Evolutionary conservation across 106 monocot species (phyloP).

Genomic region (Cymbidium sinense): DNA sequence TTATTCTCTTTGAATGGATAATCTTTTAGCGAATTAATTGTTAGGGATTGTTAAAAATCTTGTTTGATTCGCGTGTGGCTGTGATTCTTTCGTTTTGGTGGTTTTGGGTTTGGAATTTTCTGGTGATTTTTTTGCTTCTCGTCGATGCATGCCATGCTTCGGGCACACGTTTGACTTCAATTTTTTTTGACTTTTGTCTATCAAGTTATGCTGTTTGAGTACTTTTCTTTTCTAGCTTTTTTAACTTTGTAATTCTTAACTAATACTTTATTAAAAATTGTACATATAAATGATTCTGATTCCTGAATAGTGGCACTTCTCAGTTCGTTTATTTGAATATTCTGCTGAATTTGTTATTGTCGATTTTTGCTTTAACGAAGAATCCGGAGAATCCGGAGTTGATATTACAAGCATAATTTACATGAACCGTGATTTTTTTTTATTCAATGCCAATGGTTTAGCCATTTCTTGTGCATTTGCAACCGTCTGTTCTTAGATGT

Average conservation of each 20-base stretch:
- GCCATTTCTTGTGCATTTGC: background rate
- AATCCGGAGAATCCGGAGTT: background rate
- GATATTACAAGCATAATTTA: background rate
- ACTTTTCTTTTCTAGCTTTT: no score
- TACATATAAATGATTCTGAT: background rate
- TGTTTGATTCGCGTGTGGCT: background rate
- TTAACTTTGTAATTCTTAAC: background rate
- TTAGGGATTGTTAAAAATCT: background rate
- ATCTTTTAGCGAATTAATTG: background rate
- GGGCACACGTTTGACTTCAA: background rate
- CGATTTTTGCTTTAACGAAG: background rate
- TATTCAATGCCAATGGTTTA: background rate
- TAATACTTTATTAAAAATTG: background rate
- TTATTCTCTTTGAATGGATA: background rate
- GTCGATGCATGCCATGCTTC: background rate
- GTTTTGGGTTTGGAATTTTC: background rate
- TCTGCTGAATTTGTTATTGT: background rate
- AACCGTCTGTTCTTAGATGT: background rate
- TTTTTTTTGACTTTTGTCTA: background rate
- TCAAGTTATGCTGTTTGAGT: background rate
- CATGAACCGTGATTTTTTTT: background rate
- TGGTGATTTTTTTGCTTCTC: background rate
- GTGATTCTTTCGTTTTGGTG: conserved; percentile 2
- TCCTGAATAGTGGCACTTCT: background rate
- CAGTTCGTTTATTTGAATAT: background rate